A percentile compares a stretch with the other conserved stretches of the same genome.
Conservation (phyloP, 257 asterid species). For the Solanum peruvianum region DNA sequence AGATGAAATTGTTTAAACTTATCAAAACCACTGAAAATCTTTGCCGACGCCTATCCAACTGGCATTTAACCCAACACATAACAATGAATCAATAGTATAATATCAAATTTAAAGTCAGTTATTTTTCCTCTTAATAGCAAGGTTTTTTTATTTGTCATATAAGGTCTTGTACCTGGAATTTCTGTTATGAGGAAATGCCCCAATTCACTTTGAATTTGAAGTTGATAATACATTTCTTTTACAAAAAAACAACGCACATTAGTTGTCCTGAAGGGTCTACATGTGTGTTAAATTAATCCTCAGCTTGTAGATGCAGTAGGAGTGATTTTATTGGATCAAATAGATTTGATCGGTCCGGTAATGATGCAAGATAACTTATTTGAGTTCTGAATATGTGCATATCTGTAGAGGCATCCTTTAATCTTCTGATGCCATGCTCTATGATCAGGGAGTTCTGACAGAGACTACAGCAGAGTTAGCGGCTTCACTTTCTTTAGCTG, state of each 20-base stretch:
- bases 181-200: not conserved
- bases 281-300: not conserved
- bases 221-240: not conserved
- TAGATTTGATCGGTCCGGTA: not conserved
- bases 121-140: not conserved
- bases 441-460: slow-evolving; percentile 73
- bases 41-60: not conserved
- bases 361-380: not conserved
- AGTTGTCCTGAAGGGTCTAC: not conserved
- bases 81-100: not conserved
- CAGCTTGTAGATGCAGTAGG: not conserved
- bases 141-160: not conserved
- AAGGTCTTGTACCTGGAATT: not conserved
- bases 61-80: not conserved
- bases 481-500: slow-evolving; percentile 84
- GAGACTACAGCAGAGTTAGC: slow-evolving; percentile 98
- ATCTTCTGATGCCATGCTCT: not conserved
- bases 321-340: not conserved
- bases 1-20: not conserved
- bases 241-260: not conserved
- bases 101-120: not conserved
- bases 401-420: not conserved
- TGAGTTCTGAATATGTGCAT: not conserved
- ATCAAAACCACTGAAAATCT: not conserved
- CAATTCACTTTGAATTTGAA: not conserved